phyloP scores from a whole-genome alignment of 768 basidiomycete genomes.

The Podaxis mareebaensis region DNA sequence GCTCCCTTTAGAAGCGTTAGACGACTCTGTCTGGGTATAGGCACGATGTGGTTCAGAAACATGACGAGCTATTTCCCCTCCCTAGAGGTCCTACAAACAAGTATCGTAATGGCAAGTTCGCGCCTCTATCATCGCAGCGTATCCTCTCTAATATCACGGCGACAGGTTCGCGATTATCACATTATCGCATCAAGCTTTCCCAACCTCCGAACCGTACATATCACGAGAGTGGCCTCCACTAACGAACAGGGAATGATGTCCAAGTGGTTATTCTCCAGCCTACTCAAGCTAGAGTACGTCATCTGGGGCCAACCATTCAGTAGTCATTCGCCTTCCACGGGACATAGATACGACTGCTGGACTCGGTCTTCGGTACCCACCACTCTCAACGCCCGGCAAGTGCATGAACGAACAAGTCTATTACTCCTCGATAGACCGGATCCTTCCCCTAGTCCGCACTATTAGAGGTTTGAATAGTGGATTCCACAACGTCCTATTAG shows the following conservation, averaged over 20 bases:
- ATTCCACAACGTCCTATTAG: background rate
- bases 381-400: background rate
- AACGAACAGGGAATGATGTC: constrained; percentile 6
- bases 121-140: background rate
- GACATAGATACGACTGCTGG: constrained; percentile 3
- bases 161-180: constrained; percentile 9
- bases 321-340: background rate
- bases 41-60: constrained; percentile 3
- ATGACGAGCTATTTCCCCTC: constrained; percentile 4
- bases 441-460: background rate
- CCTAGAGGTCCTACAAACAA: constrained; percentile 4
- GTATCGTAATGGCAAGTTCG: background rate
- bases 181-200: background rate
- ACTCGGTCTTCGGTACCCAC: background rate
- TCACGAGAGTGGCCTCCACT: background rate
- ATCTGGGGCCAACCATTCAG: constrained; percentile 1
- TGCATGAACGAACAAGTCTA: background rate
- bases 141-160: background rate
- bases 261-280: background rate
- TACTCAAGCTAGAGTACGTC: background rate
- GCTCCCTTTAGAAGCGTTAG: background rate
- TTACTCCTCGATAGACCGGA: background rate
- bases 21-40: constrained; percentile 1
- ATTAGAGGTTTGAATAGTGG: background rate
- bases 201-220: background rate